Percentiles rank a stretch among this genome's conserved stretches.
These are phyloP conservation scores for Dendrothele bispora DNA, from an alignment of 768 basidiomycete genomes.

Conservation along the genomic window DNA sequence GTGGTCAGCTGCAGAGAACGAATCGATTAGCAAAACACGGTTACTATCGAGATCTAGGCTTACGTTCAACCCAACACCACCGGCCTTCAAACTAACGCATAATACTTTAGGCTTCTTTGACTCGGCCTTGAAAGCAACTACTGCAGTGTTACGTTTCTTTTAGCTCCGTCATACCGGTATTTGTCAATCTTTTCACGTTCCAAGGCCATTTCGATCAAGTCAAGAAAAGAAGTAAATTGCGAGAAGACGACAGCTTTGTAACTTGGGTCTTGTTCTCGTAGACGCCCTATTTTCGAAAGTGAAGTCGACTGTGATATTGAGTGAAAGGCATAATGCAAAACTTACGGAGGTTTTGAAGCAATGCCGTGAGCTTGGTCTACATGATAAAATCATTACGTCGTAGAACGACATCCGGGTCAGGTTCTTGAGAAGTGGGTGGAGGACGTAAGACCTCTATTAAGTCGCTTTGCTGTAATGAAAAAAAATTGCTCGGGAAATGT, in stretches of 20 bases:
- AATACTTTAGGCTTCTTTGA: conserved; percentile 74
- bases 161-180: conserved; percentile 90
- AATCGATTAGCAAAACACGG: neutral
- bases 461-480: conserved; percentile 52
- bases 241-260: conserved; percentile 89
- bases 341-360: conserved; percentile 70
- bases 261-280: conserved; percentile 69
- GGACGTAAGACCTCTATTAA: conserved; percentile 61
- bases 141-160: conserved; percentile 70
- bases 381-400: conserved; percentile 84
- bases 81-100: conserved; percentile 83
- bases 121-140: conserved; percentile 73
- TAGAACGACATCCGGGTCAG: conserved; percentile 51
- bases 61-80: conserved; percentile 89
- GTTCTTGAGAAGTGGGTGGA: conserved; percentile 30
- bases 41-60: conserved; percentile 19
- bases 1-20: conserved; percentile 55
- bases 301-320: too few species aligned
- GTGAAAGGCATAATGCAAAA: too few species aligned
- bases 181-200: conserved; percentile 67
- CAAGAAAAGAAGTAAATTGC: conserved; percentile 86
- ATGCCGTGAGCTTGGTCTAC: conserved; percentile 88
- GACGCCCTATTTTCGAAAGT: conserved; percentile 45
- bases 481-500: too few species aligned
- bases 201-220: conserved; percentile 72